These are phyloP conservation scores for Rhizopogon vesiculosus DNA, from an alignment of 768 basidiomycete species.

Conservation along the genomic window DNA sequence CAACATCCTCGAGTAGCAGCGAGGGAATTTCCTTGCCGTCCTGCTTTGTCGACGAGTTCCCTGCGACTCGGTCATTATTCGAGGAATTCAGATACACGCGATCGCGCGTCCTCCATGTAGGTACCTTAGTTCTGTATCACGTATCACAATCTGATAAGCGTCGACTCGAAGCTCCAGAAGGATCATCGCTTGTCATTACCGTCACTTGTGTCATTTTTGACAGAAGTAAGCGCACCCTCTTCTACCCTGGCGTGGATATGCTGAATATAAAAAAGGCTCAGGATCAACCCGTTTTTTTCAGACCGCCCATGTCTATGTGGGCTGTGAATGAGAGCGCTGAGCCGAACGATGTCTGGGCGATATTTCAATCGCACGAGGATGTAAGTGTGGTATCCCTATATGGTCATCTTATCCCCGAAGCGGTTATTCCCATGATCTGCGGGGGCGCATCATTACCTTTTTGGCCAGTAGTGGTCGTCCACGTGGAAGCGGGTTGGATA, in stretches of 20 bases:
- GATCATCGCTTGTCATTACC: slow-evolving; percentile 14
- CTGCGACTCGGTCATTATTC: slow-evolving; percentile 12
- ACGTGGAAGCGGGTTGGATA: slow-evolving; percentile 4
- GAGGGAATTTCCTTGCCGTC: slow-evolving; percentile 1
- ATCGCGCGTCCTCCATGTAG: slow-evolving; percentile 51
- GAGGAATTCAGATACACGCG: slow-evolving; percentile 44
- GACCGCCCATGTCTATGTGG: slow-evolving; percentile 45
- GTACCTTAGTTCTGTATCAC: slow-evolving; percentile 12
- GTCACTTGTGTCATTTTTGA: slow-evolving; percentile 22
- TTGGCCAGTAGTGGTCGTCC: slow-evolving; percentile 10
- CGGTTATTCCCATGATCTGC: slow-evolving; percentile 1
- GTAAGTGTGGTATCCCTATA: slow-evolving; percentile 30
- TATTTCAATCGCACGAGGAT: slow-evolving; percentile 59
- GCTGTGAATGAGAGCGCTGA: slow-evolving; percentile 31
- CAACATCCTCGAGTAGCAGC: slow-evolving; percentile 12
- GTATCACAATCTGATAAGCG: not conserved
- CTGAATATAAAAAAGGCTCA: slow-evolving; percentile 7
- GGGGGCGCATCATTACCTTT: slow-evolving; percentile 4
- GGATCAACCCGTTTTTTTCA: slow-evolving; percentile 2
- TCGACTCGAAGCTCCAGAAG: slow-evolving; percentile 19
- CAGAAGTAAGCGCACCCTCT: slow-evolving; percentile 9
- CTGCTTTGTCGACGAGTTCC: slow-evolving; percentile 6
- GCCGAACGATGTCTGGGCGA: slow-evolving; percentile 44
- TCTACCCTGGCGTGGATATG: not conserved
- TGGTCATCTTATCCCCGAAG: not conserved